phyloP scores from a whole-genome alignment of 2,329 filamentous ascomycete species.

The Cladophialophora psammophila region DNA sequence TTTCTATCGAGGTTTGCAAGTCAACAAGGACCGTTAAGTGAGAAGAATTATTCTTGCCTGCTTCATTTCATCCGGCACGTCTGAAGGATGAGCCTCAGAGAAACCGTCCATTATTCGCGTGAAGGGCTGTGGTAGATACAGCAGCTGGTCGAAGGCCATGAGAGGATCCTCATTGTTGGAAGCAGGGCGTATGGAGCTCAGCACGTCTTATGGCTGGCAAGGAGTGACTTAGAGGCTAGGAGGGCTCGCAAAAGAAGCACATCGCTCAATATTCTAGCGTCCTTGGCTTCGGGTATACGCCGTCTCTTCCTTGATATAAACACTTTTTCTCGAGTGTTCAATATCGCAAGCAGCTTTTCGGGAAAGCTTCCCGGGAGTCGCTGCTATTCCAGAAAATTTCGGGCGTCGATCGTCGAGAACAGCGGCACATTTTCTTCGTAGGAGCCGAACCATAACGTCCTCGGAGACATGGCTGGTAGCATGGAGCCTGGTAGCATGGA shows the following conservation, averaged over 20 bases:
- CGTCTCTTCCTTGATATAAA: neutral
- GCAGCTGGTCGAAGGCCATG: neutral
- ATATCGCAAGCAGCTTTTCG: neutral
- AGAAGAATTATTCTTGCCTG: neutral
- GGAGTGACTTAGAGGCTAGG: neutral
- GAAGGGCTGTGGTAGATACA: neutral
- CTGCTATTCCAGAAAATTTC: neutral
- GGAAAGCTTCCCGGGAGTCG: neutral
- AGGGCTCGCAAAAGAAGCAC: neutral
- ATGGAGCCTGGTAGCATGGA: neutral
- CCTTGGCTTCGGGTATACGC: neutral
- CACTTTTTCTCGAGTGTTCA: neutral
- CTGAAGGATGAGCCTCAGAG: too few species aligned
- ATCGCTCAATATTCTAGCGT: neutral
- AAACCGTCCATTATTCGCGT: neutral
- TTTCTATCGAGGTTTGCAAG: neutral
- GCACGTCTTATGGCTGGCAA: neutral
- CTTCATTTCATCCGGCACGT: neutral
- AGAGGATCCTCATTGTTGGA: neutral
- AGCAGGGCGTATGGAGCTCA: neutral
- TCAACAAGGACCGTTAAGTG: neutral
- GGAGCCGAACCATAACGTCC: constrained; percentile 4
- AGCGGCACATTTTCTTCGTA: neutral
- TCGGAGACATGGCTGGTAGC: neutral
- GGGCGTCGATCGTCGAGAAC: neutral